Base-by-base conservation (phyloP, 768 basidiomycete species). In the Mycena haematopus region DNA sequence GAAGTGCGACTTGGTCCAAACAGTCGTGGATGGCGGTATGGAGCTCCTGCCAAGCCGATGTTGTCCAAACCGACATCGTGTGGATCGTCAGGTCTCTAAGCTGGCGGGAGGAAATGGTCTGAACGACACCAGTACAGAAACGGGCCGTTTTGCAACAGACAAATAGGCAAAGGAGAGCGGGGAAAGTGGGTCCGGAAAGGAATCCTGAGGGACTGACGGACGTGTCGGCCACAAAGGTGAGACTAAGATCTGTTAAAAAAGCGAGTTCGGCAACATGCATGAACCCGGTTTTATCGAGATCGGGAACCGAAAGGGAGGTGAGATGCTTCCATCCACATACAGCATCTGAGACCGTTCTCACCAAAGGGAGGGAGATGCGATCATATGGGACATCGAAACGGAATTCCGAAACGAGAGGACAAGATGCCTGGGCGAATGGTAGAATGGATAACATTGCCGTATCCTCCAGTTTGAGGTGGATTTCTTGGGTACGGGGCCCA, bases 291-390 rank as follows among this genome's bases (percentile, higher is more conserved):
- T 50, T 10, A 44, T 64, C 63, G 13, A 64, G 46, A 31, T 27
- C 51, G 10, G 53, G 52, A 17, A 64, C 36, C 1, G 47, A 33
- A 27, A 64, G 58, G 2, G 44, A 19, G 21, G 42, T 21, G 22
- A 64, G 58, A 29, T 58, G 47, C 7, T 55, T 46, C 63, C 57
- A 59, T 35, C 63, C 58, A 45, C 63, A 59, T 17, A 64, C 54
- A 9, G 36, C 47, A 40, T 59, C 49, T 19, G 63, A 59, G 36
- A 36, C 36, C 6, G 36, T 3, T 10, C 2, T 36, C 17, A 64
- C 40, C 38, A 31, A 2, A 15, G 8, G 35, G 36, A 36, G 6
- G 0, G 63, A 59, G 33, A 17, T 2, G 2, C 36, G 36, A 17
- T 27, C 13, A 29, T 11, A 2, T 6, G 2, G 9, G 11, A 45